Evolutionary conservation across 352 stramenopile species (phyloP), one percentile per base, ranked within the genome.

Genomic region (Phytophthora uliginosa): DNA sequence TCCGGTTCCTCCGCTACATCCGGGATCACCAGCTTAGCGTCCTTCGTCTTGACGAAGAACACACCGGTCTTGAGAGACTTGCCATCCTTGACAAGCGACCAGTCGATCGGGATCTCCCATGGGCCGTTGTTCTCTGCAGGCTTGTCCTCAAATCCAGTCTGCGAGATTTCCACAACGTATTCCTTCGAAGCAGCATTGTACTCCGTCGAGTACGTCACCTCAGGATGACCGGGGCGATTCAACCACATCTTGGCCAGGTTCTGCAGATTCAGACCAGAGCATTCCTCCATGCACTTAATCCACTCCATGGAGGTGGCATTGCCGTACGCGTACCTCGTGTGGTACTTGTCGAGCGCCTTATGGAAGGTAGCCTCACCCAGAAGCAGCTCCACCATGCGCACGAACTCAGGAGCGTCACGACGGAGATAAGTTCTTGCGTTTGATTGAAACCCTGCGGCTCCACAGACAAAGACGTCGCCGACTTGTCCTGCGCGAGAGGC

Each of bases 211-310:
- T 92, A 94, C 28, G 79, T 86, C 59, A 92, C 84, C 18, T 82
- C 83, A 22, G 86, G 85, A 68, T 94, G 81, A 13, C 85, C 86
- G 0, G 86, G 82, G 17, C 86, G 84, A 61, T 92, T 92, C n/a
- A 94, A 69, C 86, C 86, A 94, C 51, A 82, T 89, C 69, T 90
- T 86, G 15, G 82, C 80, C 28, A 94, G 61, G 57, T 91, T 91
- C 60, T 92, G 81, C 60, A 94, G 64, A 63, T 88, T 73, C 13
- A 81, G 64, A 6, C 83, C 81, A 22, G 86, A 92, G 56, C 86
- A 88, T 64, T 94, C 77, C 63, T 92, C 84, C 86, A 94, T 94
- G 77, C 84, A 92, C 57, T 79, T 71, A 58, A 94, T 92, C 86
- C 86, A 94, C 40, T 94, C 79, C 74, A 88, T 89, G 9, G 69